phyloP scores from a whole-genome alignment of 495 filamentous ascomycete genomes.

The Lepraria neglecta region DNA sequence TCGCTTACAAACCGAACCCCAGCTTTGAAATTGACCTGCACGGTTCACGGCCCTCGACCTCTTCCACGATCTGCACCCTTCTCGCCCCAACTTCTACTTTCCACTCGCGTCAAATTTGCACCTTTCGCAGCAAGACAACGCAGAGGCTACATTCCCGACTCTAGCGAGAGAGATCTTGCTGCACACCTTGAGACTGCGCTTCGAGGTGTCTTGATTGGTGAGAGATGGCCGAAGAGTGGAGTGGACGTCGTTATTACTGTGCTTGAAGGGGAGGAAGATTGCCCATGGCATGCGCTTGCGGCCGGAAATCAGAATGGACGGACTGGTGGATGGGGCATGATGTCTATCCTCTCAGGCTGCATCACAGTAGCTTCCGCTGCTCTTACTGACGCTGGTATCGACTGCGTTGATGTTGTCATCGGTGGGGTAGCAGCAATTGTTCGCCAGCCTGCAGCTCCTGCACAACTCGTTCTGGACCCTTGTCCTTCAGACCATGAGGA shows the following conservation, averaged over 20 bases:
- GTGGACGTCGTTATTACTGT: conserved; percentile 88
- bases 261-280: conserved; percentile 80
- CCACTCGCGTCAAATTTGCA: conserved; percentile 90
- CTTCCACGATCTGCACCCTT: conserved; percentile 84
- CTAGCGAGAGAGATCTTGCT: conserved; percentile 79
- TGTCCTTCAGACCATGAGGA: conserved; percentile 72
- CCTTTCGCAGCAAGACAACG: conserved; percentile 81
- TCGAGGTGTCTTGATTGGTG: conserved; percentile 79
- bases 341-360: conserved; percentile 86
- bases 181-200: conserved; percentile 88
- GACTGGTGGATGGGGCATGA: conserved; percentile 59
- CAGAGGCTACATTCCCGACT: conserved; percentile 80
- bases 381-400: conserved; percentile 89
- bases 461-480: conserved; percentile 70
- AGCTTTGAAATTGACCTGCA: conserved; percentile 81
- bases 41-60: conserved; percentile 87
- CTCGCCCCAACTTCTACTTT: conserved; percentile 82
- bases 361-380: conserved; percentile 95
- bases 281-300: conserved; percentile 46
- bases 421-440: conserved; percentile 86
- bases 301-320: conserved; percentile 16
- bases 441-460: conserved; percentile 19
- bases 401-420: conserved; percentile 84
- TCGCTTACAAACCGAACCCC: conserved; percentile 47
- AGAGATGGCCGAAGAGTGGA: conserved; percentile 93